phyloP scores from a whole-genome alignment of 768 basidiomycete species.

The Albatrellus ellisii region DNA sequence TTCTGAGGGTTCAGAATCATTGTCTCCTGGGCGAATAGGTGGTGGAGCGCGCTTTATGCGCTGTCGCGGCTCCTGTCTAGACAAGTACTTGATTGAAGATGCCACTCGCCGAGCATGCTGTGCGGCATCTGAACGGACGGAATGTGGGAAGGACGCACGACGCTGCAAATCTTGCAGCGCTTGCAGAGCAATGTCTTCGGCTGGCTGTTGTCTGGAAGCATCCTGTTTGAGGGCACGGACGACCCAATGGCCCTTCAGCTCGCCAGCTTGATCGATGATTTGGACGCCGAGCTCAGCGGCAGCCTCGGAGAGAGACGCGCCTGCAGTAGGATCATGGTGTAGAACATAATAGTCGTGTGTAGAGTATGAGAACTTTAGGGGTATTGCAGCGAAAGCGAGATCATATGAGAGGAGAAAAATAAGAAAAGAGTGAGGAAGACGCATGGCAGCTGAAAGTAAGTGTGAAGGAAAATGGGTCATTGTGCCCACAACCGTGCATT shows the following conservation, averaged over 20 bases:
- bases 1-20: slow-evolving; percentile 15
- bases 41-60: slow-evolving; percentile 69
- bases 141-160: slow-evolving; percentile 14
- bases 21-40: slow-evolving; percentile 24
- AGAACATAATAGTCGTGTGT: slow-evolving; percentile 78
- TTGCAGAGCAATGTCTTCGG: slow-evolving; percentile 35
- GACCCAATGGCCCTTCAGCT: slow-evolving; percentile 74
- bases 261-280: slow-evolving; percentile 79
- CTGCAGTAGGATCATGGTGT: slow-evolving; percentile 41
- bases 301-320: slow-evolving; percentile 46
- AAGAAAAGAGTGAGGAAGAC: slow-evolving; percentile 15
- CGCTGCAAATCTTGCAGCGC: slow-evolving; percentile 32
- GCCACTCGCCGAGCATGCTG: slow-evolving; percentile 30
- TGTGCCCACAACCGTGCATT: no score
- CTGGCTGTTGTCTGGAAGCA: slow-evolving; percentile 19
- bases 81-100: slow-evolving; percentile 45
- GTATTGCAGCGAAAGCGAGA: slow-evolving; percentile 22
- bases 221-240: slow-evolving; percentile 42
- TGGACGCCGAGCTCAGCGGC: slow-evolving; percentile 57
- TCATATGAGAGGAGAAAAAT: slow-evolving; percentile 19
- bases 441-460: slow-evolving; percentile 11
- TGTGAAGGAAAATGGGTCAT: neutral
- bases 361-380: slow-evolving; percentile 40
- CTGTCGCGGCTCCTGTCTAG: slow-evolving; percentile 50
- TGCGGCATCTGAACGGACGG: slow-evolving; percentile 27